These are phyloP conservation scores for Asterophora parasitica DNA, from an alignment of 768 basidiomycete species.

Conservation along the genomic window DNA sequence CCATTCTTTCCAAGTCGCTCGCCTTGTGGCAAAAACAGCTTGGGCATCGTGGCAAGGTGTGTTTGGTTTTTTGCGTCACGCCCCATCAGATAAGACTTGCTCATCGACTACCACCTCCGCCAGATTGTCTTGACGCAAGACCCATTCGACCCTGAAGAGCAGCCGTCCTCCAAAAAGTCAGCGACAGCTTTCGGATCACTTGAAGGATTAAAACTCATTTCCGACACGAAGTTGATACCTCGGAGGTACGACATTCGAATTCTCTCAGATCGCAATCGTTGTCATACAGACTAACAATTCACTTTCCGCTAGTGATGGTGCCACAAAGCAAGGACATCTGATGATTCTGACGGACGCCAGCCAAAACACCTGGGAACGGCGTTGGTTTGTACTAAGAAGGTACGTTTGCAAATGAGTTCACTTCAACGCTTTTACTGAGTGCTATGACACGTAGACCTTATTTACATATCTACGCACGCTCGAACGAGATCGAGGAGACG, in stretches of 20 bases:
- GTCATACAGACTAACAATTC: constrained; percentile 1
- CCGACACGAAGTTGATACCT: constrained; percentile 68
- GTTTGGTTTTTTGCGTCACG: constrained; percentile 16
- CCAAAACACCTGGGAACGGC: constrained; percentile 74
- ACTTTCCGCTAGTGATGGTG: constrained; percentile 52
- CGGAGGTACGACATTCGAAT: constrained; percentile 44
- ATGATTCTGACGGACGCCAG: constrained; percentile 77
- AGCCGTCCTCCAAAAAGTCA: constrained; percentile 25
- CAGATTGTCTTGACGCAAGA: constrained; percentile 81
- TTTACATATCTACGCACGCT: constrained; percentile 80
- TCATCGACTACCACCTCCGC: constrained; percentile 12
- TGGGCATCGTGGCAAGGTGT: constrained; percentile 71
- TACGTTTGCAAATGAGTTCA: constrained; percentile 23
- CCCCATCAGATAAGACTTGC: neutral
- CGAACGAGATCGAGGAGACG: constrained; percentile 79
- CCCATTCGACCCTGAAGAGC: constrained; percentile 52
- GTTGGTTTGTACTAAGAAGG: constrained; percentile 88
- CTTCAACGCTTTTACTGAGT: neutral
- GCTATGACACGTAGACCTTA: constrained; percentile 60
- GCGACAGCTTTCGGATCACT: constrained; percentile 31
- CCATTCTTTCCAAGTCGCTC: constrained; percentile 61
- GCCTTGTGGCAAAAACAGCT: constrained; percentile 82
- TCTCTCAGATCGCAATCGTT: constrained; percentile 2
- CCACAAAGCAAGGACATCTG: constrained; percentile 82
- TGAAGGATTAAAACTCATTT: constrained; percentile 63